phyloP scores from a whole-genome alignment of 2,329 filamentous ascomycete genomes.

The Lomentospora prolificans region DNA sequence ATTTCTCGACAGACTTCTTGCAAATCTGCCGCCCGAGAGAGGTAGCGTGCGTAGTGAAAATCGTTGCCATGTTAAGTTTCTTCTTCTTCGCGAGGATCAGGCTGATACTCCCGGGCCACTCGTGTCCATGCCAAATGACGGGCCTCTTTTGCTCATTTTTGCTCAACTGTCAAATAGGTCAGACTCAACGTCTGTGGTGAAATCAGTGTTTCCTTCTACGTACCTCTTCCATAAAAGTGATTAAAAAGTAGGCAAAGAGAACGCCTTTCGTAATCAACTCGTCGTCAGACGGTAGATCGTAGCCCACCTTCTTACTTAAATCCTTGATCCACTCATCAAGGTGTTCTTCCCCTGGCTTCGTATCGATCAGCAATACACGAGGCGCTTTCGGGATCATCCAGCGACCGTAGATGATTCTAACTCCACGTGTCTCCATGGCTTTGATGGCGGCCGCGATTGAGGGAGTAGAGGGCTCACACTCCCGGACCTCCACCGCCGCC shows the following conservation, averaged over 20 bases:
- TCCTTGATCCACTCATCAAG: conserved; percentile 5
- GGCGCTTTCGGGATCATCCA: not conserved
- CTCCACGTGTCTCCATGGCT: not conserved
- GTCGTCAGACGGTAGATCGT: not conserved
- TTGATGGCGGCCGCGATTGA: not conserved
- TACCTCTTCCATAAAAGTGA: conserved; percentile 3
- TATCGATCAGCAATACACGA: conserved; percentile 4
- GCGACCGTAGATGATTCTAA: conserved; percentile 2
- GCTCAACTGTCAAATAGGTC: not conserved
- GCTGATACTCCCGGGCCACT: conserved; percentile 1
- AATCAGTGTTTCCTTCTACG: not conserved
- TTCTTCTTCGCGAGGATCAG: not conserved
- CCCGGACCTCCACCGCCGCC: conserved; percentile 3
- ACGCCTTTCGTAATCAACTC: not conserved
- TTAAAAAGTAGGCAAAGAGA: conserved; percentile 4
- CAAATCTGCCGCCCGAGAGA: conserved; percentile 1
- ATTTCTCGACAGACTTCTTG: not conserved
- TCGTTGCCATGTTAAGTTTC: conserved; percentile 2
- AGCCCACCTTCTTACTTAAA: not conserved
- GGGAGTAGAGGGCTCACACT: not conserved
- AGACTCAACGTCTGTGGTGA: no score
- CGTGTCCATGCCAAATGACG: conserved; percentile 1
- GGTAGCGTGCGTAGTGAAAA: conserved; percentile 6
- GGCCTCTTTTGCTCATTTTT: not conserved
- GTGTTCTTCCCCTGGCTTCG: not conserved